Percentiles rank a stretch among this genome's conserved stretches.
Evolutionary conservation across 192 early-diverging fungal genomes (phyloP).

Genomic region (Entrophospora sp.): DNA sequence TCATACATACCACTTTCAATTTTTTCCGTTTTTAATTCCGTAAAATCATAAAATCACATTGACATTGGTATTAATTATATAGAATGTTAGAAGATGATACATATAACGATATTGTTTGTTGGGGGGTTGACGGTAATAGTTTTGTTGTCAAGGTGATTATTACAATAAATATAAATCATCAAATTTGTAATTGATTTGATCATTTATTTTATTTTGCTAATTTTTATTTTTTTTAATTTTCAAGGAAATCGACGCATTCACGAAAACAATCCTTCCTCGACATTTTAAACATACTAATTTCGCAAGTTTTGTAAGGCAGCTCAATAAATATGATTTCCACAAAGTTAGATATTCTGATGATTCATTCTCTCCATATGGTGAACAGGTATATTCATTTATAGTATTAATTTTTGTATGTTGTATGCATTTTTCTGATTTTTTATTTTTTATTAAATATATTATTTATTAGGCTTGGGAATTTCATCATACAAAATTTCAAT

Average conservation of each 20-base stretch:
- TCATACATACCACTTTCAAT: neutral
- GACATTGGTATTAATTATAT: neutral
- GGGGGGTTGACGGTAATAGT: constrained; percentile 53
- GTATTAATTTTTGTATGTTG: neutral
- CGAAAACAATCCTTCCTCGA: constrained; percentile 51
- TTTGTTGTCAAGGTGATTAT: constrained; percentile 54
- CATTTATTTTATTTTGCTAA: neutral
- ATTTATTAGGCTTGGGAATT: constrained; percentile 53
- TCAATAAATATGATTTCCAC: constrained; percentile 75
- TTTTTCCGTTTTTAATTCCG: constrained; percentile 20
- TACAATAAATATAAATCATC: neutral
- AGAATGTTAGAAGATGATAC: constrained; percentile 65
- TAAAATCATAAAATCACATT: neutral
- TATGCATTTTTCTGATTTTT: neutral
- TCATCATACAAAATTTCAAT: constrained; percentile 56
- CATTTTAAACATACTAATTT: constrained; percentile 70
- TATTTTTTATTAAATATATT: no score
- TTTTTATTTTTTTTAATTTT: constrained; percentile 12
- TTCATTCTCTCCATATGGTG: constrained; percentile 35
- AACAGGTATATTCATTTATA: constrained; percentile 33
- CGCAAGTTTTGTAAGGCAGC: constrained; percentile 60
- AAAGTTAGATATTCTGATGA: constrained; percentile 55
- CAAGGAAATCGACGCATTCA: constrained; percentile 65
- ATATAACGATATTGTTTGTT: constrained; percentile 45
- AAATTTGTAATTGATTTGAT: no score